Evolutionary conservation across 345 rosid species (phyloP), one percentile per base, ranked within the genome.

Genomic region (Ceriops tagal): DNA sequence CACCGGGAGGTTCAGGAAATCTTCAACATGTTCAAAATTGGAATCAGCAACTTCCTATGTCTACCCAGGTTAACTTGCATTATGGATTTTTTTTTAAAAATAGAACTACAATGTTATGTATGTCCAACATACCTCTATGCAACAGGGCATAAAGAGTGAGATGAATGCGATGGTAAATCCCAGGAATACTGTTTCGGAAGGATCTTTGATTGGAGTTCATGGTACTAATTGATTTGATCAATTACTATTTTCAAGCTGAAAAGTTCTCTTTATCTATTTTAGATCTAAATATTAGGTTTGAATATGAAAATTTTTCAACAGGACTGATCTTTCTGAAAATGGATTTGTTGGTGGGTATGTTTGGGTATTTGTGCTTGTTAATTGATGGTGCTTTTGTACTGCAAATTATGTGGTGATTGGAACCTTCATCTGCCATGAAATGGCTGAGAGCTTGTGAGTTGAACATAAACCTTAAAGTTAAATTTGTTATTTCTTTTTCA

Each of bases 121-220:
- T 6, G 32, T 72, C 27, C 37, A 53, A n/a, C 8, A 3, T 34
- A 16, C 28, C 52, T 60, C 70, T 43, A 26, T 75, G 68, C 64
- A 20, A 51, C 83, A 83, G 87, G 85, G 74, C 46, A 53, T 72
- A 24, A 82, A 77, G 78, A 78, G 71, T 68, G 83, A 82, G 62
- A 76, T 85, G 70, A 82, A 58, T 72, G 65, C 87, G 71, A 81
- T 79, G 82, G 71, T 83, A 70, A 75, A 27, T 69, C 70, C 81
- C 22, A 81, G 84, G 72, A 65, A 64, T 49, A 72, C 64, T 56
- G 83, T 77, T 55, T 32, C 63, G 5, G 85, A 79, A 30, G 87
- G 87, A 71, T 75, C 87, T 22, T 47, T 79, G 56, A 35, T 77
- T 66, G 85, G 87, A 71, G 74, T 69, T 72, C 86, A 77, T 46